Conservation (phyloP, 306 rosid genomes). For the Cyclanthera cordifolia region DNA sequence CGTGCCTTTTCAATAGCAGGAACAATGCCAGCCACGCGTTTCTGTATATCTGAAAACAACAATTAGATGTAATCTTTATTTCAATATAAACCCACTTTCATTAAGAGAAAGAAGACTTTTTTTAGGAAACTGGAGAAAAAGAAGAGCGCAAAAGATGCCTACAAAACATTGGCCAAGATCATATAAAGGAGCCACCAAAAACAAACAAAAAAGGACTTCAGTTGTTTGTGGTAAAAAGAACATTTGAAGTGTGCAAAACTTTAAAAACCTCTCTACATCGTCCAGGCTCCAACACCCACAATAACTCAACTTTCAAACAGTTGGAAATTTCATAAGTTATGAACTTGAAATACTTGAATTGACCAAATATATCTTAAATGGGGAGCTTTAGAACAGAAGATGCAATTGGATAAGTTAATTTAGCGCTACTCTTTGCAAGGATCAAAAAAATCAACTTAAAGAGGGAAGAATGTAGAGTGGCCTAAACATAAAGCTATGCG, state of each 20-base stretch:
- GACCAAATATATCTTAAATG: not conserved
- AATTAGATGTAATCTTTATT: not conserved
- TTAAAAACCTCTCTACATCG: not conserved
- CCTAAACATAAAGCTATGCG: not conserved
- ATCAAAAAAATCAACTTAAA: not conserved
- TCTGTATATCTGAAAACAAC: slow-evolving; percentile 53
- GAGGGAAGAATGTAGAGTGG: slow-evolving; percentile 1
- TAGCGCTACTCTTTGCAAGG: not conserved
- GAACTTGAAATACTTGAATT: not conserved
- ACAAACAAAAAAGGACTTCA: not conserved
- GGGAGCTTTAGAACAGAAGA: not conserved
- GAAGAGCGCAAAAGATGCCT: not conserved
- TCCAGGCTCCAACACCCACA: not conserved
- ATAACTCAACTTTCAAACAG: slow-evolving; percentile 6
- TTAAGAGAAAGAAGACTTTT: not conserved
- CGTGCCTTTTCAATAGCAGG: slow-evolving; percentile 88
- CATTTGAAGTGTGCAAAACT: not conserved
- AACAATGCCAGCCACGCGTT: slow-evolving; percentile 58
- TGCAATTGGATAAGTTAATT: not conserved
- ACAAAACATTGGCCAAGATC: not conserved
- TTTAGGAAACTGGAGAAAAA: no score
- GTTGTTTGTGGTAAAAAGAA: not conserved
- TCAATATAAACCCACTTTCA: not conserved
- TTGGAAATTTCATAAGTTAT: not conserved
- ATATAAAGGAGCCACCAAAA: not conserved